Conservation (phyloP, 2,329 filamentous ascomycete genomes). For the Cordyceps pruinosa region DNA sequence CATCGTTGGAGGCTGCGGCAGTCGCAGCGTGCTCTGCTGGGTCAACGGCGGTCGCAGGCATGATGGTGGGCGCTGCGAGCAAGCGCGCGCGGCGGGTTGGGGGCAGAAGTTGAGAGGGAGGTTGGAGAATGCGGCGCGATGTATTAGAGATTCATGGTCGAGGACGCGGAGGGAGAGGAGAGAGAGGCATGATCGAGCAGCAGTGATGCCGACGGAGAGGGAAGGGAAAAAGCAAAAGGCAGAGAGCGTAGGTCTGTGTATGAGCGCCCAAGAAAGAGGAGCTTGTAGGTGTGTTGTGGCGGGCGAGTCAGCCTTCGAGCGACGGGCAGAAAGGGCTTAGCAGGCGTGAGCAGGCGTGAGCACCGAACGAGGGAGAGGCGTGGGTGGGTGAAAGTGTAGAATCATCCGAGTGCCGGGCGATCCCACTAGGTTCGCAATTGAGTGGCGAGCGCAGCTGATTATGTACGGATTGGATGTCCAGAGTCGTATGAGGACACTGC, state of each 20-base stretch:
- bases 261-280: not conserved
- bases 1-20: conserved; percentile 12
- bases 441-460: not conserved
- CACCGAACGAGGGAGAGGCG: not conserved
- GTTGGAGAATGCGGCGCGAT: not conserved
- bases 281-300: not conserved
- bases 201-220: not conserved
- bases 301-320: conserved; percentile 10
- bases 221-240: not conserved
- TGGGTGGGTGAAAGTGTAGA: not conserved
- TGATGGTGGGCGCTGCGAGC: conserved; percentile 8
- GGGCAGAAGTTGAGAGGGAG: not conserved
- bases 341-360: not conserved
- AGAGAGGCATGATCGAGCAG: conserved; percentile 5
- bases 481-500: no score
- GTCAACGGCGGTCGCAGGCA: conserved; percentile 14
- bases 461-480: no score
- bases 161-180: not conserved
- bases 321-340: not conserved
- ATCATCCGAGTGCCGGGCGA: conserved; percentile 11
- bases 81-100: not conserved
- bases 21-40: conserved; percentile 5
- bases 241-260: not conserved
- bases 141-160: conserved; percentile 1
- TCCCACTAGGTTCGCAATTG: not conserved